These are phyloP conservation scores for Cymbopogon flexuosus DNA, from an alignment of 202 grass and related monocot genomes.

Conservation along the genomic window DNA sequence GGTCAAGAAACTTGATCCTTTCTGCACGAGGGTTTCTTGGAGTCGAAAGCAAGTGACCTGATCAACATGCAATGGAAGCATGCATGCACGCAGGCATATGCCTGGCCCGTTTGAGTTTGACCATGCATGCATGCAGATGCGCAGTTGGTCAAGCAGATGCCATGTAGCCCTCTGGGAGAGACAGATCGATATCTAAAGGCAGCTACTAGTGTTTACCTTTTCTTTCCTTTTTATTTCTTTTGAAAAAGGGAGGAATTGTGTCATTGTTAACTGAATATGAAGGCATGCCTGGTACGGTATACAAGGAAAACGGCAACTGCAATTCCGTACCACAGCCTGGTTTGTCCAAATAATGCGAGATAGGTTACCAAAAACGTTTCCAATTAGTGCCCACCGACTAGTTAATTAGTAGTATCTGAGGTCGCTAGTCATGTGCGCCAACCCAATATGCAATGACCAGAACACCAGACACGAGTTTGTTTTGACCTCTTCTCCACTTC, in stretches of 20 bases:
- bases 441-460: slow-evolving; percentile 14
- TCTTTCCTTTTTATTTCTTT: not conserved
- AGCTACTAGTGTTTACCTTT: not conserved
- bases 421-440: not conserved
- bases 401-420: not conserved
- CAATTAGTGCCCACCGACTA: not conserved
- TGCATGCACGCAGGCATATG: not conserved
- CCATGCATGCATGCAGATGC: not conserved
- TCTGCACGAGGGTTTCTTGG: slow-evolving; percentile 3
- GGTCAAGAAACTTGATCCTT: not conserved
- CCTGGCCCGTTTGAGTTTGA: not conserved
- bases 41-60: slow-evolving; percentile 17
- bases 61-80: not conserved
- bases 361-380: not conserved
- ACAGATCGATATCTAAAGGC: not conserved
- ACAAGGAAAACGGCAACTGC: not conserved
- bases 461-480: not conserved
- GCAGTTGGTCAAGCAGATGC: slow-evolving; percentile 19
- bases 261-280: slow-evolving; percentile 24
- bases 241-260: not conserved
- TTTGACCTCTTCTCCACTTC: slow-evolving; percentile 17
- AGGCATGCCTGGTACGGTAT: no score
- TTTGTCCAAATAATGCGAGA: not conserved
- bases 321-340: not conserved
- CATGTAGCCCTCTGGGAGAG: slow-evolving; percentile 28